Conservation (phyloP, 768 basidiomycete genomes). For the Hypholoma fasciculare region DNA sequence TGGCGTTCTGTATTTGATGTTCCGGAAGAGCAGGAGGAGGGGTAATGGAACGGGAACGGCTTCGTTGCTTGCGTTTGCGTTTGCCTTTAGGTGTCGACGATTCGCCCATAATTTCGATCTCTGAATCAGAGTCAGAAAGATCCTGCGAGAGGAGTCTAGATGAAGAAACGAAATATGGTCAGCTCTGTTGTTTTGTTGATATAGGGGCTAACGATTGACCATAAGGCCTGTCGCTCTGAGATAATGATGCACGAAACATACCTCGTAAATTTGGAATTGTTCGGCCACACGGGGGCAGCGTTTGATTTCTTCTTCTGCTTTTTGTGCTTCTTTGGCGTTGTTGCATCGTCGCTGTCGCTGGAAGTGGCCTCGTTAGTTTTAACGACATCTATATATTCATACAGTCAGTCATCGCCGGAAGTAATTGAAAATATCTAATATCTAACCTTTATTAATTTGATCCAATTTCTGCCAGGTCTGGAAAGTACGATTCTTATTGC, state of each 20-base stretch:
- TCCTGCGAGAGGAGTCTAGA: slow-evolving; percentile 40
- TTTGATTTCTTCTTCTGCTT: slow-evolving; percentile 40
- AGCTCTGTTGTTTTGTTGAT: not conserved
- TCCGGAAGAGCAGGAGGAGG: slow-evolving; percentile 67
- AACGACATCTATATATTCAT: slow-evolving; percentile 9
- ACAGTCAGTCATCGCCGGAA: not conserved
- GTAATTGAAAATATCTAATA: not conserved
- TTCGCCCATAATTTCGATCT: slow-evolving; percentile 33
- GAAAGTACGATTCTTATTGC: slow-evolving; percentile 57
- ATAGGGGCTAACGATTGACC: no score
- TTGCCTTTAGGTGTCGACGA: slow-evolving; percentile 25
- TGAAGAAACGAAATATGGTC: not conserved
- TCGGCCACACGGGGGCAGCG: slow-evolving; percentile 43
- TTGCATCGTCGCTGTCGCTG: slow-evolving; percentile 27
- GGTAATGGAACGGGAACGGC: slow-evolving; percentile 72
- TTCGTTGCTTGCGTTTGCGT: slow-evolving; percentile 49
- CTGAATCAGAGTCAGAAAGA: slow-evolving; percentile 44
- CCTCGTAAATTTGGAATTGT: slow-evolving; percentile 38
- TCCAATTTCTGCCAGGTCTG: slow-evolving; percentile 63
- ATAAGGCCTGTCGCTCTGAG: not conserved
- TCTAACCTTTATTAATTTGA: slow-evolving; percentile 54
- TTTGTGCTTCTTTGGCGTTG: slow-evolving; percentile 28
- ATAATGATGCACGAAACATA: slow-evolving; percentile 20
- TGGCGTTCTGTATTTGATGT: slow-evolving; percentile 55
- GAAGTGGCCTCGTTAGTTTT: slow-evolving; percentile 13